Evolutionary conservation across 2,329 filamentous ascomycete species (phyloP), one percentile per base, ranked within the genome.

Genomic region (Phialophora expanda): DNA sequence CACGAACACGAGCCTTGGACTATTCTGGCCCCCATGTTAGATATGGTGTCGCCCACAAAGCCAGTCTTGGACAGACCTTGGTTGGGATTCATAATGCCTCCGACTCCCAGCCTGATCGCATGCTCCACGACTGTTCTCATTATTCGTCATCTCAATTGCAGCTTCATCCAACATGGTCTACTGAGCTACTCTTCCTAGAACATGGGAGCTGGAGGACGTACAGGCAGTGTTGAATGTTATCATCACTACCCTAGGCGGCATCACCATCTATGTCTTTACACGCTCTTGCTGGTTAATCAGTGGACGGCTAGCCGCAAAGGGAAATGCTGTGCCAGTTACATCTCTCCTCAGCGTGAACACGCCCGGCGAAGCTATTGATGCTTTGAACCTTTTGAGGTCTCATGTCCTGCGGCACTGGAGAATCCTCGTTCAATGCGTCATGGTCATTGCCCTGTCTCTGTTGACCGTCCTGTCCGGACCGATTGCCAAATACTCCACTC

Each of bases 171-270:
- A 9, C 22, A 61, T 61, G 58, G 41, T 14, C 14, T 26, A 20
- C 30, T 61, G 58, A 48, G 32, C 58, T 53, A 61, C 58, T 11
- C 48, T 68, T n/a, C 66, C 63, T 5, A 28, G 38, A 20, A 20
- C 51, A 11, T 66, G 63, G 66, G 58, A 56, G 51, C 55, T 68
- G 34, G 58, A 68, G 57, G 66, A 68, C 61, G 66, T 68, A 14
- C 66, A 68, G 51, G 66, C 64, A 26, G 64, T 41, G 14, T 59
- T 68, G 24, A 68, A 68, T 38, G 61, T 68, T 44, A 53, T 68
- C 22, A 63, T 68, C 54, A 61, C 59, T n/a, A 41, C 61, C 20
- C 44, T 68, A 1, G 62, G 66, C 32, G 66, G 62, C 34, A 34
- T 61, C 30, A 53, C 48, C 17, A 34, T 69, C 26, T 69, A 64